Evolutionary conservation across 495 filamentous ascomycete genomes (phyloP).

Genomic region (Parathielavia appendiculata): DNA sequence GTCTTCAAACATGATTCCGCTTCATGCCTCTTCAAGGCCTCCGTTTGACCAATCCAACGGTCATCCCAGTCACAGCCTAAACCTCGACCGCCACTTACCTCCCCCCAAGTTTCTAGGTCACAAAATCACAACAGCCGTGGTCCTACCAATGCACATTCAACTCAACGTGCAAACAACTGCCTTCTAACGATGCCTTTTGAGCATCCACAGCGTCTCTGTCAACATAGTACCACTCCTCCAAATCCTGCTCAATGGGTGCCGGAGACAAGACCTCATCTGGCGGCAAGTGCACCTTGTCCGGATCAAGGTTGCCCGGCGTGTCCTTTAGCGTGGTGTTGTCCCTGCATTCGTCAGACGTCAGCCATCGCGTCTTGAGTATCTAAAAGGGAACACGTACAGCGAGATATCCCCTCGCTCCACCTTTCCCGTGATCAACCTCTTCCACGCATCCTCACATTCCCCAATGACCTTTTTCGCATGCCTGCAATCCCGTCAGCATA

Average conservation of each 20-base stretch:
- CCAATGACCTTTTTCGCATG: slow-evolving; percentile 20
- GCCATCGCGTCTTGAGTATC: neutral
- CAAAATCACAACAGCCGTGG: neutral
- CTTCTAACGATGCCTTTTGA: neutral
- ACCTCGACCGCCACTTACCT: neutral
- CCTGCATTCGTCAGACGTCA: slow-evolving; percentile 15
- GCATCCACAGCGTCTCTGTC: slow-evolving; percentile 1
- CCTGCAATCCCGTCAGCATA: neutral
- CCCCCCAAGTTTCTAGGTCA: neutral
- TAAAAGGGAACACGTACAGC: slow-evolving; percentile 11
- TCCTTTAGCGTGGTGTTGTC: slow-evolving; percentile 25
- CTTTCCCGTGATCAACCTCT: slow-evolving; percentile 20
- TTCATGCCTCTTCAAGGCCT: no score
- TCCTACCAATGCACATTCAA: neutral
- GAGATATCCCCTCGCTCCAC: slow-evolving; percentile 13
- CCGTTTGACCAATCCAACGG: neutral
- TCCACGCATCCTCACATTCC: slow-evolving; percentile 23
- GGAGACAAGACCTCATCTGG: slow-evolving; percentile 23
- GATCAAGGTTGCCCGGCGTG: slow-evolving; percentile 25
- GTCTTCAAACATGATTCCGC: no score
- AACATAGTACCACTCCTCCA: slow-evolving; percentile 20
- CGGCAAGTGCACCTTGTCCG: slow-evolving; percentile 19
- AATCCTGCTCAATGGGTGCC: slow-evolving; percentile 16
- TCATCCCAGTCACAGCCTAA: no score
- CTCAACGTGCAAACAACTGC: neutral